A percentile compares a stretch with the other conserved stretches of the same genome.
Evolutionary conservation across 140 eudicot genomes (phyloP).

Genomic region (Senecio squalidus): DNA sequence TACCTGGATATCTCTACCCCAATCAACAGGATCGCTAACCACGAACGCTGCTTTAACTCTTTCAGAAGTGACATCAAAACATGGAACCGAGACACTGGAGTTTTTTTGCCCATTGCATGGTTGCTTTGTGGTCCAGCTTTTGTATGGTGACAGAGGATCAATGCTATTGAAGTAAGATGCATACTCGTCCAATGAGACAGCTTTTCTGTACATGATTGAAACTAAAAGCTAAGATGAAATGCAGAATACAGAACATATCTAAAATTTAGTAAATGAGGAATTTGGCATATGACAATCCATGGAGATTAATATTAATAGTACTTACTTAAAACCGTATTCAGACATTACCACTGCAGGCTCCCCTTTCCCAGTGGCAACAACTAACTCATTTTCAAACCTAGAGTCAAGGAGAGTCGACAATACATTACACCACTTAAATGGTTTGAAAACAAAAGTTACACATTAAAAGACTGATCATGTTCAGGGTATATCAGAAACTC

Average conservation of each 20-base stretch:
- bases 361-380: conserved; percentile 56
- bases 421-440: conserved; percentile 8
- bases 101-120: conserved; percentile 11
- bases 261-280: not conserved
- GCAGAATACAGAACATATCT: conserved; percentile 1
- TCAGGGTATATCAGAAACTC: too few relatives aligned
- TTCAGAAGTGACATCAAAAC: conserved; percentile 35
- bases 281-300: not conserved
- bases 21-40: conserved; percentile 62
- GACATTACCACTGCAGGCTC: conserved; percentile 63
- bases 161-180: conserved; percentile 40
- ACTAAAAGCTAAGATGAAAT: conserved; percentile 1
- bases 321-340: conserved; percentile 56
- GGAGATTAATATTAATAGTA: conserved; percentile 3
- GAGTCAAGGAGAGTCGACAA: not conserved
- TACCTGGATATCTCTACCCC: conserved; percentile 63
- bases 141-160: conserved; percentile 50
- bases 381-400: conserved; percentile 51
- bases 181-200: conserved; percentile 43
- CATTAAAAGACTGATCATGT: too few relatives aligned
- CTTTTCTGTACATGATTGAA: conserved; percentile 33
- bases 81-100: conserved; percentile 9
- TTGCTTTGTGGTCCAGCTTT: conserved; percentile 38
- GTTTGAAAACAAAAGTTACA: too few relatives aligned
- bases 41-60: conserved; percentile 53